Base-by-base conservation (phyloP, 2,329 filamentous ascomycete species). In the Ceratocystis lukuohia region DNA sequence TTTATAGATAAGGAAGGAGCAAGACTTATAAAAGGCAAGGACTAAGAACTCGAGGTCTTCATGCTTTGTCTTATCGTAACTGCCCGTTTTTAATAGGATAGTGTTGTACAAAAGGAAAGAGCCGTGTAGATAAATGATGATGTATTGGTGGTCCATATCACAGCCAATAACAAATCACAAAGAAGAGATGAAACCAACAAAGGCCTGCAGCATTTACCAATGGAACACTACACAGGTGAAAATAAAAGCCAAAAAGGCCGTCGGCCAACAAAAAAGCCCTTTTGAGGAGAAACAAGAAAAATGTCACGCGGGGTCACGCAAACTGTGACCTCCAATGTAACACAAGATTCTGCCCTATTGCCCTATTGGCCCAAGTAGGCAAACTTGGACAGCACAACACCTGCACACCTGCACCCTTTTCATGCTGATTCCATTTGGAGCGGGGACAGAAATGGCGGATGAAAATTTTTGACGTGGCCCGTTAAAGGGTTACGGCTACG, bases 231-330 rank as follows among this genome's bases (percentile, higher is more conserved):
- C 46, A 50, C n/a, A 25, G 15, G 22, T 12, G 53, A 57, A 59
- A 59, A 59, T 7, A 20, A 59, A 37, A 20, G 1, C 2, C 15
- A 33, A 59, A 59, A 59, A 59, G 56, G 2, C 25, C 56, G 17
- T 59, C 28, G 12, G 25, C 28, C n/a, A 30, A 57, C 22, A 10
- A 28, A 59, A 59, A 28, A 59, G 37, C 37, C 37, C 37, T 41
- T 41, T 41, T 59, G 56, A 37, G 56, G 56, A 59, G 28, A 37
- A 59, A 33, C 25, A 59, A 50, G 22, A 50, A 25, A 10, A 17
- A 59, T 59, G 56, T 59, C 28, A 59, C 56, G 56, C 56, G 56
- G 37, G 56, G 56, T 59, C 56, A 30, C 56, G 56, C 56, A 59
- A 37, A 20, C 28, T 59, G 2, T 59, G 56, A 59, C 56, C 56